Base-by-base conservation (phyloP, 1,284 basidiomycete species). In the Porodaedalea pini region DNA sequence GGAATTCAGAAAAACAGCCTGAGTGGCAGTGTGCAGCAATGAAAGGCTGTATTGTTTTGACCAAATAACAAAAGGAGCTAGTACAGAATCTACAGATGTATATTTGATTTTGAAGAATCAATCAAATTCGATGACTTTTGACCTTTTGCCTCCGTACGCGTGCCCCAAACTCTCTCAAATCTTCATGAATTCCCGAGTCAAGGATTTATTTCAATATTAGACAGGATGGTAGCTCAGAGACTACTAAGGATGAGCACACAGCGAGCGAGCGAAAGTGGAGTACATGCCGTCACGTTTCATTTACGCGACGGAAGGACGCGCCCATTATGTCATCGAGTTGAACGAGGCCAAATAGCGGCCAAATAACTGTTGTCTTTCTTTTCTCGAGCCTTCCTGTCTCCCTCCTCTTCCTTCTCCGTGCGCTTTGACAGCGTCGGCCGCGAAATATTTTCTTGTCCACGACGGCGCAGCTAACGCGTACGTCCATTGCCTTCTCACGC, bases 281-380 rank as follows among this genome's bases (percentile, higher is more conserved):
- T 25, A 19, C 32, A 40, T 11, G 21, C 21, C 21, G 31, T 51
- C 32, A 49, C 37, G 40, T 56, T 56, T 21, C 25, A 34, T 5
- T 29, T 34, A 34, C 49, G 48, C 56, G 56, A 51, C 5, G 37
- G 19, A 23, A 17, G 17, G 39, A 8, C 56, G 40, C 56, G 56
- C 23, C 36, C 29, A 39, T 50, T 49, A 47, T 47, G 45, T 47
- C 45, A 47, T 47, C 8, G 54, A 56, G 50, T 52, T 52, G 49
- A 43, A 52, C 50, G n/a, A 37, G 27, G 40, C 17, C 39, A 57
- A 57, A 57, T 43, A 57, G 31, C 15, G 32, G 32, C 39, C 51
- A 57, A 57, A 51, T 32, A 52, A 13, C 17, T 25, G 36, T 53
- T 53, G 49, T 39, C 36, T 47, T 45, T 36, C 44, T 27, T 45